These are phyloP conservation scores for Colletotrichum neosansevieriae DNA, from an alignment of 2,329 filamentous ascomycete genomes.

Conservation along the genomic window DNA sequence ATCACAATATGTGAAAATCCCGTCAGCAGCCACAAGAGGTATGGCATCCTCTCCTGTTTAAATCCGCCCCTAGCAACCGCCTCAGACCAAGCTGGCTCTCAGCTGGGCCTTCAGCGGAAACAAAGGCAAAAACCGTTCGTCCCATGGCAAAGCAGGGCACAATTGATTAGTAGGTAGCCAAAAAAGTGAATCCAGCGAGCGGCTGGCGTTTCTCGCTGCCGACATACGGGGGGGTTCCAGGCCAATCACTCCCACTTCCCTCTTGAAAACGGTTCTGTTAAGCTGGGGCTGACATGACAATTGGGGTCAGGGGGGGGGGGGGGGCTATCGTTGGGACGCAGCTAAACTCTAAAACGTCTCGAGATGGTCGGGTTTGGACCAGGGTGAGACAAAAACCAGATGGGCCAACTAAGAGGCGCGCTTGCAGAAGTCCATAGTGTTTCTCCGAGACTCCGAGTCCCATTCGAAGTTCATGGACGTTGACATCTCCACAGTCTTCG, in stretches of 20 bases:
- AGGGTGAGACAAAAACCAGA: not conserved
- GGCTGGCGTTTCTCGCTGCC: slow-evolving; percentile 23
- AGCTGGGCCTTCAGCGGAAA: not conserved
- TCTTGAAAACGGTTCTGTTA: too few relatives aligned
- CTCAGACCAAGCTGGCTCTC: not conserved
- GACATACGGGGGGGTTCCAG: not conserved
- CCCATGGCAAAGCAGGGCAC: slow-evolving; percentile 1
- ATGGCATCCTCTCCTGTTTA: too few relatives aligned
- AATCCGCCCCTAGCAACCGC: too few relatives aligned
- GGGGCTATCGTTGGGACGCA: not conserved
- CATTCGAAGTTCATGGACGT: not conserved
- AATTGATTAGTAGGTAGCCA: not conserved
- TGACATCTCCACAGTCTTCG: not conserved
- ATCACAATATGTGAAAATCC: not conserved
- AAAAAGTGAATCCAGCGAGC: not conserved
- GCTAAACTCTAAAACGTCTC: slow-evolving; percentile 36
- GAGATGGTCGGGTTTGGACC: slow-evolving; percentile 17
- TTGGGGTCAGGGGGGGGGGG: not conserved
- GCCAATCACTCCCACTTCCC: not conserved
- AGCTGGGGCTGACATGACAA: not conserved
- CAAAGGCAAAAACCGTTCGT: slow-evolving; percentile 26
- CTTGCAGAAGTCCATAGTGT: too few relatives aligned
- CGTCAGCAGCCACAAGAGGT: slow-evolving; percentile 5
- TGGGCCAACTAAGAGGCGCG: too few relatives aligned
- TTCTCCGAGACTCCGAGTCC: too few relatives aligned